Evolutionary conservation across 495 filamentous ascomycete species (phyloP).

Genomic region (Saxispiralis lemnorum): DNA sequence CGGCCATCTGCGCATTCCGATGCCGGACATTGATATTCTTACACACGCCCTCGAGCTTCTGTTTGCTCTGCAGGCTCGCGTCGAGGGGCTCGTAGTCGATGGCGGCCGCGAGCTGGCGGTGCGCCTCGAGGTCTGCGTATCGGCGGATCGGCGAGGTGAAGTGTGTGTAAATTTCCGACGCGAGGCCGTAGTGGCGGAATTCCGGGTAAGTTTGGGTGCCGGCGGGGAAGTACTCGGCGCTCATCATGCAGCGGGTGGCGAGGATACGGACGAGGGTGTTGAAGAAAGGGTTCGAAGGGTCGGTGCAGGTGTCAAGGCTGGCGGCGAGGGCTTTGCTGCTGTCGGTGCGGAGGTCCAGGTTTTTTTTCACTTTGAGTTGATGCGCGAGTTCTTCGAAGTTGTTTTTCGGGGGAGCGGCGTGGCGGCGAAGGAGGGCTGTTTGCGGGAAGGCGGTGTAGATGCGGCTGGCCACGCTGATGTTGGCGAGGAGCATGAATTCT

Average conservation of each 20-base stretch:
- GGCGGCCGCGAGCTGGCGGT: conserved; percentile 84
- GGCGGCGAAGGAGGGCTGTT: conserved; percentile 80
- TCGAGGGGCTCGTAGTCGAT: conserved; percentile 79
- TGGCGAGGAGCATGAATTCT: conserved; percentile 98
- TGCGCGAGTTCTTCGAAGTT: conserved; percentile 89
- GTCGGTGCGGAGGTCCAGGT: conserved; percentile 58
- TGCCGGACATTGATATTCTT: conserved; percentile 96
- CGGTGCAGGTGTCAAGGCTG: conserved; percentile 70
- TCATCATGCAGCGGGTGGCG: conserved; percentile 97
- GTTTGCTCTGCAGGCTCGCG: conserved; percentile 54
- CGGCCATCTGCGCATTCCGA: conserved; percentile 89
- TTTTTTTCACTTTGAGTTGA: conserved; percentile 70
- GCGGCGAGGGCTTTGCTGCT: conserved; percentile 81
- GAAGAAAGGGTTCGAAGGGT: conserved; percentile 81
- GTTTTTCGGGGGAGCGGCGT: conserved; percentile 76
- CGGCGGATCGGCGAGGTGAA: conserved; percentile 95
- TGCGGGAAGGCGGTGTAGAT: conserved; percentile 83
- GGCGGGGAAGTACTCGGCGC: conserved; percentile 91
- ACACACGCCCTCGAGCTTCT: conserved; percentile 79
- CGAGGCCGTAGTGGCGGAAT: conserved; percentile 91
- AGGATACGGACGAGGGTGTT: conserved; percentile 94
- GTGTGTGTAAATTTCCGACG: conserved; percentile 92
- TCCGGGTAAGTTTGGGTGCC: conserved; percentile 83
- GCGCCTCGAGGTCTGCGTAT: conserved; percentile 85
- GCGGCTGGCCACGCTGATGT: conserved; percentile 76